Evolutionary conservation across 805 yeast species (phyloP), one percentile per base, ranked within the genome.

Genomic region (Schizosaccharomyces octosporus): DNA sequence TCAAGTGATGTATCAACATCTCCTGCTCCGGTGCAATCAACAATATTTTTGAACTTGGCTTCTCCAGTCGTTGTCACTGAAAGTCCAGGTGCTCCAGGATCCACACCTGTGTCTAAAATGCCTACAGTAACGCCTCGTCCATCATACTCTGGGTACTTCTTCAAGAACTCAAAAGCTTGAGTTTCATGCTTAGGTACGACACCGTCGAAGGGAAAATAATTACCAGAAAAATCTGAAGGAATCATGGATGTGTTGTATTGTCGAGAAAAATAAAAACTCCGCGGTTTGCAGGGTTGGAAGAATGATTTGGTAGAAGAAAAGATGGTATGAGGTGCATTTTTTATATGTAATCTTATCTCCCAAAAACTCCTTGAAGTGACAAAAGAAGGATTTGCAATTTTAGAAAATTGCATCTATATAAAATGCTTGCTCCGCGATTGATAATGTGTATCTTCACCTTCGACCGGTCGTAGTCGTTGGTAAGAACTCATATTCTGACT

Each of bases 71-170:
- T 41, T 4, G 61, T 59, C 0, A 19, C 19, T 11, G 31, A 19
- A 13, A 59, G 29, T 6, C 61, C 61, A 19, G 54, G 29, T 5
- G 61, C 61, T 3, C 54, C 39, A 19, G 61, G 61, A 42, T 59
- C 61, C 27, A 41, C 61, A n/a, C 61, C 61, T 41, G 61, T 59
- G 27, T 59, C 61, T n/a, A 59, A 48, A 5, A 59, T 45, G 5
- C 51, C 61, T 7, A 59, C 54, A n/a, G 31, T 42, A 15, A 59
- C 54, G 43, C 55, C 61, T 42, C 61, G 31, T 7, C 61, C 61
- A 43, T 59, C 61, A 59, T 41, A 43, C 11, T 43, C 39, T 13
- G 61, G 55, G 21, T 42, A 39, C 21, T 42, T 45, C 54, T 41
- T 42, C 48, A 59, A 21, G 43, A 59, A 59, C 43, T 59, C 51